Percentiles rank a stretch among this genome's conserved stretches.
These are phyloP conservation scores for barrel medic (Medicago truncatula) DNA, from an alignment of 306 rosid genomes.

Conservation along the genomic window MtrunA17r5.0-ANR NC_053046.1:22328501-22329000, in stretches of 20 bases:
- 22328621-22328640: no score
- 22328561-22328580: no score
- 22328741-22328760: conserved; percentile 19
- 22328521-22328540: no score
- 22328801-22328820: conserved; percentile 18
- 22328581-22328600: no score
- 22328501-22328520: no score
- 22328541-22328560: no score
- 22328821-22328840: background rate
- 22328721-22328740: background rate
- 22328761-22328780: background rate
- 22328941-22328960: conserved; percentile 19
- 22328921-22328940: background rate
- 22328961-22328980: conserved; percentile 48
- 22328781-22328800: conserved; percentile 1
- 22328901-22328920: background rate
- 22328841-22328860: background rate
- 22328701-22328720: background rate
- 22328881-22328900: background rate
- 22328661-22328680: no score
- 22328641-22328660: no score
- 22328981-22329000: conserved; percentile 48
- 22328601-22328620: no score
- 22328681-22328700: background rate
- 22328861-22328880: background rate